Conservation (phyloP, 1,139 yeast species). For the Yamadazyma aaseri region DNA sequence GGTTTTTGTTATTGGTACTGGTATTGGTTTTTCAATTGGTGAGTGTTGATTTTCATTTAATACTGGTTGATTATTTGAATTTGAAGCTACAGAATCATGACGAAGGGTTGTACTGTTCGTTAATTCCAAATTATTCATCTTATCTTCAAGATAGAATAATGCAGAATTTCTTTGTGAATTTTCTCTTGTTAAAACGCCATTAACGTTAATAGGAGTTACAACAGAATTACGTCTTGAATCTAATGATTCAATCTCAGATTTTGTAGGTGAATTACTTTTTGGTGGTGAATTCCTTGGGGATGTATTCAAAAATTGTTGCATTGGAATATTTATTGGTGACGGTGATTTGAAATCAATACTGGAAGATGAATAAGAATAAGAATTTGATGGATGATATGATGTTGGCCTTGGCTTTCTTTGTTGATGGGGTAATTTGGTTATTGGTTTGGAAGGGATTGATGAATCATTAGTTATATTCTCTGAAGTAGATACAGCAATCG, state of each 20-base stretch:
- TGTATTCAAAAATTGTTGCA: slow-evolving; percentile 34
- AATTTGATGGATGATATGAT: slow-evolving; percentile 76
- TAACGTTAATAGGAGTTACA: slow-evolving; percentile 47
- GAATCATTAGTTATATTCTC: slow-evolving; percentile 2
- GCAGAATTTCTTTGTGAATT: slow-evolving; percentile 37
- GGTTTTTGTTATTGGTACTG: slow-evolving; percentile 3
- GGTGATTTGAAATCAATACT: slow-evolving; percentile 25
- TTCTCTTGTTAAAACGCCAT: slow-evolving; percentile 45
- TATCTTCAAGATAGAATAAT: slow-evolving; percentile 46
- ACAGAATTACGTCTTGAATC: slow-evolving; percentile 41
- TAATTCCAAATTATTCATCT: slow-evolving; percentile 44
- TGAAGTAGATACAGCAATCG: slow-evolving; percentile 3
- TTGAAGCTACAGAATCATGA: not conserved
- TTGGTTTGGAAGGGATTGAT: slow-evolving; percentile 10
- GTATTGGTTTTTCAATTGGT: not conserved
- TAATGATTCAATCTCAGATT: slow-evolving; percentile 16
- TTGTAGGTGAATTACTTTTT: slow-evolving; percentile 16
- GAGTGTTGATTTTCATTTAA: not conserved
- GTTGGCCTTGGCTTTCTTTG: slow-evolving; percentile 73
- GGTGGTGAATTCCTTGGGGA: slow-evolving; percentile 25
- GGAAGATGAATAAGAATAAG: slow-evolving; percentile 57
- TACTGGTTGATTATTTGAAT: not conserved
- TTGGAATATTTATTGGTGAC: slow-evolving; percentile 33
- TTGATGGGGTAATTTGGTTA: slow-evolving; percentile 40
- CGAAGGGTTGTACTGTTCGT: slow-evolving; percentile 14